Evolutionary conservation across 768 basidiomycete genomes (phyloP).

Genomic region (Pulveroboletus ravenelii): DNA sequence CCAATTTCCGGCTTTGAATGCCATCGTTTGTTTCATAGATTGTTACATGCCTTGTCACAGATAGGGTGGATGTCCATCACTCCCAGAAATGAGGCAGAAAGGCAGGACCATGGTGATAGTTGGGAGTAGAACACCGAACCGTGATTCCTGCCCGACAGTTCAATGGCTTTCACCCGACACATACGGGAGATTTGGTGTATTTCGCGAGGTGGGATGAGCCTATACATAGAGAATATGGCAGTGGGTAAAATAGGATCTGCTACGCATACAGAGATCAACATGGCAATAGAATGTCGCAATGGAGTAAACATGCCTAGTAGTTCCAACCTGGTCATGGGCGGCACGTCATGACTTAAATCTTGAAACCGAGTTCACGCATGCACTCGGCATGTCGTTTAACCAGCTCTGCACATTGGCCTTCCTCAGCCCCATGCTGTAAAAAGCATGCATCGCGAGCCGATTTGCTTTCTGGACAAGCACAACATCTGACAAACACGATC

Average conservation of each 20-base stretch:
- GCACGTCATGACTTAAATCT: conserved; percentile 41
- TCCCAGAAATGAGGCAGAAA: neutral
- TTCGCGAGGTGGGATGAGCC: conserved; percentile 8
- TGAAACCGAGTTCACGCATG: conserved; percentile 90
- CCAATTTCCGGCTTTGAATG: neutral
- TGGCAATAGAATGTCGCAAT: neutral
- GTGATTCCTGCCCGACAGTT: neutral
- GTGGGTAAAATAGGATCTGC: neutral
- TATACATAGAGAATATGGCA: conserved; percentile 1
- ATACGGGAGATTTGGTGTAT: neutral
- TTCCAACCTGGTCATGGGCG: neutral
- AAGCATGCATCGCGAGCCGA: conserved; percentile 93
- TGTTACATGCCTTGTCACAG: neutral
- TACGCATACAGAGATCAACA: neutral
- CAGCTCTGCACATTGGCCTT: conserved; percentile 75
- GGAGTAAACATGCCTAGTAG: neutral
- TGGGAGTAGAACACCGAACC: neutral
- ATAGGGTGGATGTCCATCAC: too few relatives aligned
- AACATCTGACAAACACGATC: conserved; percentile 57
- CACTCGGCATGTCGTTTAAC: conserved; percentile 81
- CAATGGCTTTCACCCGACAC: neutral
- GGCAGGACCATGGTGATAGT: neutral
- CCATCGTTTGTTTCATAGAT: neutral
- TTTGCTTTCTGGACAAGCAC: conserved; percentile 94
- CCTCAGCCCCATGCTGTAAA: conserved; percentile 60